Evolutionary conservation across 2,329 filamentous ascomycete genomes (phyloP).

Genomic region (Aspergillus ustus): DNA sequence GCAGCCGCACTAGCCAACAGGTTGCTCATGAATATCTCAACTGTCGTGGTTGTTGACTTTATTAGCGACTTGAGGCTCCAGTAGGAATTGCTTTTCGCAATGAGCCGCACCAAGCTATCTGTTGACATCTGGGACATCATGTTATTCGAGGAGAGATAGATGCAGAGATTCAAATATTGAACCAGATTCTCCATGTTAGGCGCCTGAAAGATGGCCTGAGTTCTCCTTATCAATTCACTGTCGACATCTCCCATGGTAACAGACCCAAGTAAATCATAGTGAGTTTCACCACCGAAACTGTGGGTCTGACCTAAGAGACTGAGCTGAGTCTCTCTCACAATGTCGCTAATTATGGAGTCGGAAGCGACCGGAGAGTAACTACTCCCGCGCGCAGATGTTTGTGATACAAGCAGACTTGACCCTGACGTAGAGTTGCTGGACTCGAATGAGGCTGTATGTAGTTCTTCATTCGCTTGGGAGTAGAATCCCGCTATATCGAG

Average conservation of each 20-base stretch:
- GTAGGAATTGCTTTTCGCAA: constrained; percentile 18
- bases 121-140: constrained; percentile 11
- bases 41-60: constrained; percentile 19
- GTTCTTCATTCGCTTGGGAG: neutral
- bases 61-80: constrained; percentile 17
- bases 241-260: too few relatives aligned
- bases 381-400: too few relatives aligned
- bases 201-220: constrained; percentile 2
- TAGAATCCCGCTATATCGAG: neutral
- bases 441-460: too few relatives aligned
- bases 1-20: constrained; percentile 22
- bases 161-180: constrained; percentile 9
- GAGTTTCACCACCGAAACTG: too few relatives aligned
- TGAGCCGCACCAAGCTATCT: constrained; percentile 18
- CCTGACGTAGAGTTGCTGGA: too few relatives aligned
- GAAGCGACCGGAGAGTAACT: too few relatives aligned
- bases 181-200: constrained; percentile 1
- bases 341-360: too few relatives aligned
- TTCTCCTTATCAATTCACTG: neutral
- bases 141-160: constrained; percentile 27
- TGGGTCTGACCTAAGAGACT: too few relatives aligned
- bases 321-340: too few relatives aligned
- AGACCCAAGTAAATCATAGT: too few relatives aligned
- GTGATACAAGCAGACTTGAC: too few relatives aligned
- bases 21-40: constrained; percentile 25